Evolutionary conservation across 2,329 filamentous ascomycete species (phyloP).

Genomic region (Penicillium sp.): DNA sequence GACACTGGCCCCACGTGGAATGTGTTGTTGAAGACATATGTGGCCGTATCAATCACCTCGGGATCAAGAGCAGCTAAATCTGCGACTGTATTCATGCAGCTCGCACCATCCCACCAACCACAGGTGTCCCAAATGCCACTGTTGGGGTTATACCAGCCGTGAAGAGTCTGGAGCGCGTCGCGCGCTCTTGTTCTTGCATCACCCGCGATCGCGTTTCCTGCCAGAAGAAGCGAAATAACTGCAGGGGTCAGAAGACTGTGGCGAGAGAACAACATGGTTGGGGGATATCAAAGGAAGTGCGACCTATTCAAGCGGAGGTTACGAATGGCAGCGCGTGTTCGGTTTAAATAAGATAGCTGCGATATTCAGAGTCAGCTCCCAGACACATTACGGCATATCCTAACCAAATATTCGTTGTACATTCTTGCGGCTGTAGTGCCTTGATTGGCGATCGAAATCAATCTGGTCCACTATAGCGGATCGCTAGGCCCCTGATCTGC

Average conservation of each 20-base stretch:
- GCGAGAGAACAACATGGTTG: constrained; percentile 16
- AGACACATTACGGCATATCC: constrained; percentile 11
- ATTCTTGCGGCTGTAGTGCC: constrained; percentile 13
- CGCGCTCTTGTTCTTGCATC: constrained; percentile 17
- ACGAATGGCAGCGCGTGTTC: neutral
- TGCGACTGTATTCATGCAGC: constrained; percentile 62
- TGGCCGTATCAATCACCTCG: constrained; percentile 35
- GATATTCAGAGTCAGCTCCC: constrained; percentile 2
- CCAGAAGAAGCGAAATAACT: constrained; percentile 11
- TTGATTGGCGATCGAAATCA: constrained; percentile 20
- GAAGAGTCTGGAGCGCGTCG: constrained; percentile 48
- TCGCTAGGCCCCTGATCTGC: constrained; percentile 21
- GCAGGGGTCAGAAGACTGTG: constrained; percentile 8
- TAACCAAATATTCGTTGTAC: constrained; percentile 14
- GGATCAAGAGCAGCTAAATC: constrained; percentile 50
- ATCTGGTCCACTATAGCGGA: constrained; percentile 14
- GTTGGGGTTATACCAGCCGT: constrained; percentile 60
- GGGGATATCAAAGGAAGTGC: neutral
- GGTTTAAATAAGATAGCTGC: constrained; percentile 18
- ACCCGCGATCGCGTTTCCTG: constrained; percentile 11
- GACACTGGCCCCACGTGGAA: constrained; percentile 28
- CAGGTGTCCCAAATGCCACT: constrained; percentile 64
- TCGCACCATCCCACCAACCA: constrained; percentile 75
- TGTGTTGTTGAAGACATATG: constrained; percentile 48
- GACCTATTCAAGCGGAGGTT: neutral